Base-by-base conservation (phyloP, 2,329 filamentous ascomycete species). In the Calonectria honghensis region DNA sequence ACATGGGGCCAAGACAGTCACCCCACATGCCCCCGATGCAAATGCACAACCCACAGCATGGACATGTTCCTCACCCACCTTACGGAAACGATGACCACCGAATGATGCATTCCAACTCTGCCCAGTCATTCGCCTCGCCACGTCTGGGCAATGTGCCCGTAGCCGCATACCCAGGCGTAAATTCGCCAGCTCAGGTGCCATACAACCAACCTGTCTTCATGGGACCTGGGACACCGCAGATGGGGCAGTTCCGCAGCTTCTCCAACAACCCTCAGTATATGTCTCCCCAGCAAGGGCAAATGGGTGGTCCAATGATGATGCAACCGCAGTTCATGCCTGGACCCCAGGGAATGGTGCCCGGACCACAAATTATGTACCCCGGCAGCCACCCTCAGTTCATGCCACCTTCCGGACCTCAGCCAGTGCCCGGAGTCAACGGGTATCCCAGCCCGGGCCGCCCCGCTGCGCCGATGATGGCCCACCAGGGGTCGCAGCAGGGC, bases 401-500 rank as follows among this genome's bases (percentile, higher is more conserved):
- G 89, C 93, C 85, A 39, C 88, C 89, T 9, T 86, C 87, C 51
- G 89, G 88, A 2, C 91, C 90, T 35, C 91, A 92, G 78, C 85
- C 87, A 11, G 90, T 92, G 70, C 91, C 93, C 27, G 94, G 91
- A 54, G 89, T 91, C 10, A 94, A 93, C 79, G 95, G 95, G 20
- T 98, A 95, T 82, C 94, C 95, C n/a, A 98, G 96, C 83, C 96
- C 96, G 1, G 93, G 95, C 72, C 92, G 96, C 63, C 93, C 93
- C 35, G 84, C 88, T 27, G 95, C 97, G 16, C 93, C 95, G 2
- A 95, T 97, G 93, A 98, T 98, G 96, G 94, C 93, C 81, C 96
- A 96, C 78, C 95, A 98, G 86, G 95, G 95, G 70, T 98, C 96
- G 35, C 96, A 98, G 82, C 96, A 98, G 84, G 96, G 96, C 51